Percentiles rank a stretch among this genome's conserved stretches.
phyloP scores from a whole-genome alignment of 164 flowering plant genomes.

The Vitis amurensis region DNA sequence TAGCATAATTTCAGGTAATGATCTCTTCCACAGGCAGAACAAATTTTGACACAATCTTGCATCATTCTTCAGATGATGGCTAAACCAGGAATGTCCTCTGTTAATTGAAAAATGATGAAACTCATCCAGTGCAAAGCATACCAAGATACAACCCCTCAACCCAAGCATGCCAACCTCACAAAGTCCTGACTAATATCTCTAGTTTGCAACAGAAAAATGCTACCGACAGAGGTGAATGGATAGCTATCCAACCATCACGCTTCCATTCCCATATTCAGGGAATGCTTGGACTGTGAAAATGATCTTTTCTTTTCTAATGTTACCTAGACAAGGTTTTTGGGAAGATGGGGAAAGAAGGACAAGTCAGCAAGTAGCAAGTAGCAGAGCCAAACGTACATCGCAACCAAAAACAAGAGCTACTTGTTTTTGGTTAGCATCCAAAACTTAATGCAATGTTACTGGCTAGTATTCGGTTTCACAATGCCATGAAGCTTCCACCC shows the following conservation, averaged over 20 bases:
- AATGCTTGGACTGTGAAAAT: background rate
- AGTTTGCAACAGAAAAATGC: background rate
- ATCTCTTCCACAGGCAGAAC: too few species aligned
- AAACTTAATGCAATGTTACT: slow-evolving; percentile 5
- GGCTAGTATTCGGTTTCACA: slow-evolving; percentile 51
- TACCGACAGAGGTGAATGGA: background rate
- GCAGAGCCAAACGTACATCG: background rate
- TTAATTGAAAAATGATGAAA: too few species aligned
- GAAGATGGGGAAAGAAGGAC: background rate
- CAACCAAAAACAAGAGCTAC: background rate
- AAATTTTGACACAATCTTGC: too few species aligned
- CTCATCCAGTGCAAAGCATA: background rate
- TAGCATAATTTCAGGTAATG: too few species aligned
- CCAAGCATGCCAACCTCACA: background rate
- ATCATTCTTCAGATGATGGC: too few species aligned
- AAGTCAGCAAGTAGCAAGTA: background rate
- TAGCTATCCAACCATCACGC: background rate
- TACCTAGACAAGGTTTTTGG: background rate
- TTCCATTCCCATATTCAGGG: background rate
- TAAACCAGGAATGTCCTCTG: too few species aligned
- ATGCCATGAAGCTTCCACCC: slow-evolving; percentile 93
- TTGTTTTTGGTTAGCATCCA: background rate
- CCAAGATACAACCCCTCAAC: background rate
- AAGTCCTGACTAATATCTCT: background rate
- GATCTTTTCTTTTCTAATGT: background rate